Evolutionary conservation across 441 rosid species (phyloP).

Genomic region (Croton setiger): DNA sequence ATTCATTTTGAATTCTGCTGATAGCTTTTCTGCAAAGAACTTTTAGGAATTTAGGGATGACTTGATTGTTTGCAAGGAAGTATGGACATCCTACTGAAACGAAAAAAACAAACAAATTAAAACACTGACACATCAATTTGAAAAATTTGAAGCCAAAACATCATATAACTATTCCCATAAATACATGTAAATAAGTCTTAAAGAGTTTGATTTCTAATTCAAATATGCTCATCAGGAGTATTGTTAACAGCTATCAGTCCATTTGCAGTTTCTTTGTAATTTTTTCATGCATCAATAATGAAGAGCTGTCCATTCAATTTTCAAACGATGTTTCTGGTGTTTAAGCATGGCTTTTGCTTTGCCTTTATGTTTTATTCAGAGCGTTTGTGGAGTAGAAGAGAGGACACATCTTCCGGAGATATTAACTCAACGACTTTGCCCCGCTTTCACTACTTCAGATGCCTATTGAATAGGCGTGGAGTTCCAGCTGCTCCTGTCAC

Average conservation of each 20-base stretch:
- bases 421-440: conserved; percentile 52
- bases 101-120: not conserved
- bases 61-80: not conserved
- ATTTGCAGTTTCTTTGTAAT: not conserved
- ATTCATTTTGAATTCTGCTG: not conserved
- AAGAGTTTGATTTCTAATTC: not conserved
- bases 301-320: not conserved
- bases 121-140: not conserved
- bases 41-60: not conserved
- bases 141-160: not conserved
- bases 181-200: not conserved
- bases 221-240: not conserved
- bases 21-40: not conserved
- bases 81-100: not conserved
- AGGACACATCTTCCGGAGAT: conserved; percentile 42
- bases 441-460: conserved; percentile 75
- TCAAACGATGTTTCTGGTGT: not conserved
- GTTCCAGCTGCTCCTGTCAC: conserved; percentile 78
- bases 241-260: not conserved
- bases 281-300: not conserved
- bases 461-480: conserved; percentile 76
- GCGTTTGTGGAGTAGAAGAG: conserved; percentile 78
- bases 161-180: not conserved
- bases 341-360: conserved; percentile 3
- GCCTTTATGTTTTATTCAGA: conserved; percentile 31